phyloP scores from a whole-genome alignment of 768 basidiomycete species.

The Rhodosporidiobolus sp. region DNA sequence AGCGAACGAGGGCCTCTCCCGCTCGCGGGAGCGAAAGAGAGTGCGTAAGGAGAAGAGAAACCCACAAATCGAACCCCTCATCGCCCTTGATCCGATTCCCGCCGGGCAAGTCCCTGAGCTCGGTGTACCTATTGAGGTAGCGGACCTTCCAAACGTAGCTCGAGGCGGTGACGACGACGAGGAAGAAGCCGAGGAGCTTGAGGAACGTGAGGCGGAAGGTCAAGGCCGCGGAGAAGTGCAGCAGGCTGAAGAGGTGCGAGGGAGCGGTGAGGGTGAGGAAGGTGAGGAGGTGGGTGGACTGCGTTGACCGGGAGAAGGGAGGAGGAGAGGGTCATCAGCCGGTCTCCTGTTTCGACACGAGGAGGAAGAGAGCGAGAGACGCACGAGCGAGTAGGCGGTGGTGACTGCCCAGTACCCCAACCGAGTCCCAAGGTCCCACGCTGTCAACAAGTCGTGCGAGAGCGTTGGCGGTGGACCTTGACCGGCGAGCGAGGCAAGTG shows the following conservation, averaged over 20 bases:
- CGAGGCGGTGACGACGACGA: conserved; percentile 66
- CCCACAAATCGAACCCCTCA: conserved; percentile 47
- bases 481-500: background rate
- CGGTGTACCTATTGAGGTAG: conserved; percentile 52
- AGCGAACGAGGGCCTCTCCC: background rate
- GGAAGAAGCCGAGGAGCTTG: conserved; percentile 73
- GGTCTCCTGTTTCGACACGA: background rate
- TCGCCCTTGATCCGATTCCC: conserved; percentile 33
- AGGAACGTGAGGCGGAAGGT: conserved; percentile 77
- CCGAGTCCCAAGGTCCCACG: background rate
- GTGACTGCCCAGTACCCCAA: background rate
- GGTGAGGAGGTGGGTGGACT: background rate
- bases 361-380: background rate
- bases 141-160: conserved; percentile 68
- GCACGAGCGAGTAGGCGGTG: background rate
- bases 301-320: background rate
- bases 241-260: background rate
- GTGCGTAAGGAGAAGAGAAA: conserved; percentile 58
- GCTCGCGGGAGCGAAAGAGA: too few species aligned
- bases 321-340: background rate
- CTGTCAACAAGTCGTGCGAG: background rate
- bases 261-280: conserved; percentile 13
- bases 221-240: conserved; percentile 34
- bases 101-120: conserved; percentile 49
- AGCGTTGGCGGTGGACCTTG: background rate